A percentile compares a stretch with the other conserved stretches of the same genome.
phyloP scores from a whole-genome alignment of 2,329 filamentous ascomycete species.

The Rhytidhysteron rufulum region DNA sequence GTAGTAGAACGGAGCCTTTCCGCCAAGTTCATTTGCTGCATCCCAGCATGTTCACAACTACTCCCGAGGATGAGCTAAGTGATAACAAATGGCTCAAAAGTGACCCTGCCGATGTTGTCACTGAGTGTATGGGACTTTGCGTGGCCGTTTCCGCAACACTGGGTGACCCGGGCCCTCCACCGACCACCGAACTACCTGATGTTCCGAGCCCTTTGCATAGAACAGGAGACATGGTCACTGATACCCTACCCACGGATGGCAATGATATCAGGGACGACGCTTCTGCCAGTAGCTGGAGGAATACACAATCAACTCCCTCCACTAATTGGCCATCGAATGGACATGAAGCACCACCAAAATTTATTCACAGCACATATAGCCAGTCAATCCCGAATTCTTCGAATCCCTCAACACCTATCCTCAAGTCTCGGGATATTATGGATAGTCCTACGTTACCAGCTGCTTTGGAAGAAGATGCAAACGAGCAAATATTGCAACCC shows the following conservation, averaged over 20 bases:
- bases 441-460: slow-evolving; percentile 65
- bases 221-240: slow-evolving; percentile 15
- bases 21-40: slow-evolving; percentile 70
- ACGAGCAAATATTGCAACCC: slow-evolving; percentile 10
- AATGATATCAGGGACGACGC: slow-evolving; percentile 29
- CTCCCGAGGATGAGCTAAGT: slow-evolving; percentile 73
- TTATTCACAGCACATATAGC: slow-evolving; percentile 10
- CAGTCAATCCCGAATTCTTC: slow-evolving; percentile 37
- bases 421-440: slow-evolving; percentile 36
- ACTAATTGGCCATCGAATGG: slow-evolving; percentile 18
- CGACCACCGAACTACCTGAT: slow-evolving; percentile 43
- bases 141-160: slow-evolving; percentile 39
- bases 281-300: slow-evolving; percentile 47
- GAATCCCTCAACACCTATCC: slow-evolving; percentile 45
- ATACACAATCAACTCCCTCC: slow-evolving; percentile 48
- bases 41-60: slow-evolving; percentile 79
- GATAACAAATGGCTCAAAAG: slow-evolving; percentile 78
- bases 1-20: slow-evolving; percentile 71
- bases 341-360: slow-evolving; percentile 12
- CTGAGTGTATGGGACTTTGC: slow-evolving; percentile 72
- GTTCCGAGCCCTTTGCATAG: slow-evolving; percentile 29
- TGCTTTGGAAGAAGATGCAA: slow-evolving; percentile 34
- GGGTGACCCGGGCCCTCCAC: slow-evolving; percentile 46
- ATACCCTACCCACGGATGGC: slow-evolving; percentile 27
- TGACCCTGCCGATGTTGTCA: slow-evolving; percentile 74